Percentiles rank a stretch among this genome's conserved stretches.
Conservation (phyloP, 345 rosid species). For the Adansonia digitata region DNA sequence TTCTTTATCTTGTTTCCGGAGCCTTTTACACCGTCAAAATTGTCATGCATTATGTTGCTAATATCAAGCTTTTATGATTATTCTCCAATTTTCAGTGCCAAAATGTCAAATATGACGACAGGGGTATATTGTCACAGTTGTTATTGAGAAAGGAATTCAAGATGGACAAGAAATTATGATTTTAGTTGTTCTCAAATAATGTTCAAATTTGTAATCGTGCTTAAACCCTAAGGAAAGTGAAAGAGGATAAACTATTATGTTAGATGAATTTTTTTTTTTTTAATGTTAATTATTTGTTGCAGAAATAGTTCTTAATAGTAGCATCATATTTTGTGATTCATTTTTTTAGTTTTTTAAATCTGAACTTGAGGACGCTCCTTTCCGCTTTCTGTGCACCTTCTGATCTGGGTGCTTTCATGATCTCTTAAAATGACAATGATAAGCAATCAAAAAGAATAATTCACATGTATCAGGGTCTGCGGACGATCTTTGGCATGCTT, state of each 20-base stretch:
- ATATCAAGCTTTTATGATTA: background rate
- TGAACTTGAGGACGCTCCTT: background rate
- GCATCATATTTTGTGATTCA: background rate
- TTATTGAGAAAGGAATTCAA: slow-evolving; percentile 98
- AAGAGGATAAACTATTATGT: background rate
- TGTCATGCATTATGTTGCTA: background rate
- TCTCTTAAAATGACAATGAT: background rate
- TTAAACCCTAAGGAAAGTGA: background rate
- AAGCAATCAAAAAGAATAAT: background rate
- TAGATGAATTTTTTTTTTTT: background rate
- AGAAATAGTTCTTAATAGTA: background rate
- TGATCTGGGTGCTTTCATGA: slow-evolving; percentile 4
- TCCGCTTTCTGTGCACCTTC: background rate
- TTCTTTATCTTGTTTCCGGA: background rate
- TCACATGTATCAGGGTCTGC: background rate
- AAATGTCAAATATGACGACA: slow-evolving; percentile 83
- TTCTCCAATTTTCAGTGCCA: slow-evolving; percentile 51
- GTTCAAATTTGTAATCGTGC: background rate
- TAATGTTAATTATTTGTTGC: background rate
- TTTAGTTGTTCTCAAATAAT: background rate
- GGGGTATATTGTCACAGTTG: slow-evolving; percentile 83
- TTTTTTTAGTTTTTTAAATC: background rate
- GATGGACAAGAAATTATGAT: slow-evolving; percentile 73
- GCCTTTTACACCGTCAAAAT: background rate
- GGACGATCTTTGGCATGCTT: background rate